Conservation (phyloP, 2,329 filamentous ascomycete species). For the Fusarium mangiferae region DNA sequence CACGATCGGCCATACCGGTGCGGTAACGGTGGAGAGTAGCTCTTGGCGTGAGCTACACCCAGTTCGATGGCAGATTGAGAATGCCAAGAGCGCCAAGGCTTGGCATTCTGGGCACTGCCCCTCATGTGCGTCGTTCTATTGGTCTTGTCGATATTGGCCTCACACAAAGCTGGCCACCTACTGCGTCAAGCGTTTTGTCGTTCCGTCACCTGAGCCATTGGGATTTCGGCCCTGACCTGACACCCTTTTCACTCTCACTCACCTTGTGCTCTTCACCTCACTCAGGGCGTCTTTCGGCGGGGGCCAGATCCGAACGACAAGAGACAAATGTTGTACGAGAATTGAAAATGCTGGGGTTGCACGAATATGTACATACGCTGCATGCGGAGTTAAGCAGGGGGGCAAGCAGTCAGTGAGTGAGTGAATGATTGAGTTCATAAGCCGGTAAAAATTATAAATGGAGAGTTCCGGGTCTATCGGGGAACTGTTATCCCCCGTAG, state of each 20-base stretch:
- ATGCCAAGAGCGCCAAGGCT: constrained; percentile 53
- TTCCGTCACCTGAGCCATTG: constrained; percentile 45
- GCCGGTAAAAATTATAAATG: neutral
- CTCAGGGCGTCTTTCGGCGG: neutral
- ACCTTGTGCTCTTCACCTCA: constrained; percentile 3
- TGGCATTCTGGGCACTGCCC: constrained; percentile 53
- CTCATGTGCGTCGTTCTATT: constrained; percentile 47
- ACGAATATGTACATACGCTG: neutral
- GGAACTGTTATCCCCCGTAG: constrained; percentile 18
- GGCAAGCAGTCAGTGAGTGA: neutral
- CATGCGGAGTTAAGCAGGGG: constrained; percentile 3
- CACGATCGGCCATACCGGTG: accelerated
- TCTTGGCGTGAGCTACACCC: constrained; percentile 26
- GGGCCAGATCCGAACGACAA: neutral
- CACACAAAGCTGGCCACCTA: constrained; percentile 45
- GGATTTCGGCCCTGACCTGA: constrained; percentile 17
- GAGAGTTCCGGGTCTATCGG: constrained; percentile 27
- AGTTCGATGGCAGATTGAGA: constrained; percentile 42
- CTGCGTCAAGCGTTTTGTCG: constrained; percentile 46
- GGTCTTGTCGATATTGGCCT: constrained; percentile 42
- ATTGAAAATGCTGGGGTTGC: neutral
- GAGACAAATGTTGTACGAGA: neutral
- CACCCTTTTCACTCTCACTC: constrained; percentile 17
- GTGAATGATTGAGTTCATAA: neutral
- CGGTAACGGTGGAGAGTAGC: constrained; percentile 1